Evolutionary conservation across 768 basidiomycete species (phyloP), one percentile per base, ranked within the genome.

Genomic region (Lactarius akahatsu): DNA sequence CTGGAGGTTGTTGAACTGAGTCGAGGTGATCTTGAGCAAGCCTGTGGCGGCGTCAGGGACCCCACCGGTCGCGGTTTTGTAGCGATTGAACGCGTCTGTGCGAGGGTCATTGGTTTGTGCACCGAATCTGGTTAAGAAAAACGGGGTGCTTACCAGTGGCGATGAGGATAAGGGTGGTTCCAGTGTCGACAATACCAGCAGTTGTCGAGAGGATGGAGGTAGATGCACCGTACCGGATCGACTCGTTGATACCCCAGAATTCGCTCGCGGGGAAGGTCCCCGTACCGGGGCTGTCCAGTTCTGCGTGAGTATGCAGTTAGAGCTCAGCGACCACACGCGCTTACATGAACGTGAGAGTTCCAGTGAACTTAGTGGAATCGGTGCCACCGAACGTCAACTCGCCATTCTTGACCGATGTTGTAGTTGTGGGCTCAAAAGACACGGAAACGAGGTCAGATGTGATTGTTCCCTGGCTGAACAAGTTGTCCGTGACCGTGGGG

Each of bases 1-100:
- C 76, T 87, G 69, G 57, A 91, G 76, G 61, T 74, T 78, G 3
- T 70, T 61, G 68, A 83, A 88, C 72, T 88, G 85, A 9, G 80
- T 68, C 2, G 76, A 47, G 1, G 85, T 86, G 63, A 90, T 68
- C 61, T 74, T 76, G 55, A 89, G 79, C 60, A 90, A 77, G 40
- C 86, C 86, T 23, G 78, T 79, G 52, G 1, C 3, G 32, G 0
- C 13, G 18, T 28, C 50, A 18, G 0, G 4, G 20, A 18, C 69
- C 11, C 70, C 77, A 28, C 78, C 78, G 5, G 77, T 79, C 13
- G 73, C 73, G 2, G 60, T 54, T 59, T 69, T 55, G 64, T 79
- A 80, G 3, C 63, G 61, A 6, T 71, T 59, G 63, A 75, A 76
- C 0, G 77, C 75, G 58, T 77, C 77, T 73, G 43, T 13, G 59